Evolutionary conservation across 2,329 filamentous ascomycete genomes (phyloP).

Genomic region (Fusarium xylarioides): DNA sequence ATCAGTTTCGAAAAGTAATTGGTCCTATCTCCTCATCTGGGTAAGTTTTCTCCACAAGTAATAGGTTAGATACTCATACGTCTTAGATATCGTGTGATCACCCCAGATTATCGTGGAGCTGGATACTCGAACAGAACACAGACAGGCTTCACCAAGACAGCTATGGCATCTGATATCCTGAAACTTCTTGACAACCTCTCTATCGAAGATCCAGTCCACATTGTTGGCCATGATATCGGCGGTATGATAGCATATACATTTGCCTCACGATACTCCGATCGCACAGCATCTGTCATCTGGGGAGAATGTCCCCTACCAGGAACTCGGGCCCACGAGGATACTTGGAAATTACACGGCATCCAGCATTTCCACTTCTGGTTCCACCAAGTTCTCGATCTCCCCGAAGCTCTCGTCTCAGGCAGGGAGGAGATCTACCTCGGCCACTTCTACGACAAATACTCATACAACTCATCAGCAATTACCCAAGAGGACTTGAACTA

Average conservation of each 20-base stretch:
- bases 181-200: neutral
- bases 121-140: slow-evolving; percentile 8
- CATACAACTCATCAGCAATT: slow-evolving; percentile 17
- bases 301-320: slow-evolving; percentile 16
- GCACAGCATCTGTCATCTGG: slow-evolving; percentile 13
- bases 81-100: slow-evolving; percentile 9
- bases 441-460: slow-evolving; percentile 19
- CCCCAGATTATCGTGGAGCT: slow-evolving; percentile 10
- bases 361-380: slow-evolving; percentile 14
- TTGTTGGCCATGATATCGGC: slow-evolving; percentile 11
- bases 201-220: slow-evolving; percentile 5
- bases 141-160: slow-evolving; percentile 16
- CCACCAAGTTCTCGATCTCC: slow-evolving; percentile 5
- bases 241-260: slow-evolving; percentile 26
- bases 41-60: neutral
- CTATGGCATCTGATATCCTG: slow-evolving; percentile 15
- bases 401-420: slow-evolving; percentile 16
- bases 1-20: slow-evolving; percentile 18
- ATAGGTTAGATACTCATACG: neutral
- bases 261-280: neutral
- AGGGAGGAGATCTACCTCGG: slow-evolving; percentile 9
- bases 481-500: slow-evolving; percentile 1
- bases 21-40: neutral
- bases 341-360: slow-evolving; percentile 1
- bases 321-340: neutral